These are phyloP conservation scores for Pholiota microspora DNA, from an alignment of 768 basidiomycete species.

Conservation along the genomic window DNA sequence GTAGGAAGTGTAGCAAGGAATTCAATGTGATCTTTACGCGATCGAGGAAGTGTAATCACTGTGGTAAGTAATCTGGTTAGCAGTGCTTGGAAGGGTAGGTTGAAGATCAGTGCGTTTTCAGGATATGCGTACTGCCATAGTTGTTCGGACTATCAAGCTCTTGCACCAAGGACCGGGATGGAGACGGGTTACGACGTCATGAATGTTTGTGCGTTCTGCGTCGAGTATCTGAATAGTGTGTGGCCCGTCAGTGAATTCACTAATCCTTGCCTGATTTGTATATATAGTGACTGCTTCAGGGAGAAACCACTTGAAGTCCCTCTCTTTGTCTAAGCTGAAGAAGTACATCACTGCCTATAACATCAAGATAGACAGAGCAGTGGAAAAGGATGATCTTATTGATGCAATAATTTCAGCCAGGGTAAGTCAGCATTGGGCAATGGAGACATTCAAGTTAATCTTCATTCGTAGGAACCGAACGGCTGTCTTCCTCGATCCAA, in stretches of 20 bases:
- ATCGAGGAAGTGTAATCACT: conserved; percentile 69
- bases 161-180: conserved; percentile 62
- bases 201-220: conserved; percentile 71
- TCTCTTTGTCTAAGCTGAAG: conserved; percentile 62
- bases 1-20: conserved; percentile 74
- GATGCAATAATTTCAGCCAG: conserved; percentile 54
- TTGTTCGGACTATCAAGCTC: conserved; percentile 74
- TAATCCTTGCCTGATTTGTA: not conserved
- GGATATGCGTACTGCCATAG: conserved; percentile 72
- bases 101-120: conserved; percentile 22
- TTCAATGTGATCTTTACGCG: conserved; percentile 67
- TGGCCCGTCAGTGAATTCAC: too few species aligned
- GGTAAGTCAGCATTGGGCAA: conserved; percentile 36
- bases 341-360: conserved; percentile 71
- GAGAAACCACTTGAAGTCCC: conserved; percentile 48
- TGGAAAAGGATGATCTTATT: conserved; percentile 80
- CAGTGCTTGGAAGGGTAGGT: not conserved
- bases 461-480: conserved; percentile 42
- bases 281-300: conserved; percentile 57
- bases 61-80: conserved; percentile 46
- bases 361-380: conserved; percentile 55
- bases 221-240: conserved; percentile 65
- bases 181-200: conserved; percentile 62
- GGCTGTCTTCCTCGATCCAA: conserved; percentile 61
- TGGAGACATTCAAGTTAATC: not conserved